Conservation (phyloP, 257 asterid species). For the Handroanthus guayacan region DNA sequence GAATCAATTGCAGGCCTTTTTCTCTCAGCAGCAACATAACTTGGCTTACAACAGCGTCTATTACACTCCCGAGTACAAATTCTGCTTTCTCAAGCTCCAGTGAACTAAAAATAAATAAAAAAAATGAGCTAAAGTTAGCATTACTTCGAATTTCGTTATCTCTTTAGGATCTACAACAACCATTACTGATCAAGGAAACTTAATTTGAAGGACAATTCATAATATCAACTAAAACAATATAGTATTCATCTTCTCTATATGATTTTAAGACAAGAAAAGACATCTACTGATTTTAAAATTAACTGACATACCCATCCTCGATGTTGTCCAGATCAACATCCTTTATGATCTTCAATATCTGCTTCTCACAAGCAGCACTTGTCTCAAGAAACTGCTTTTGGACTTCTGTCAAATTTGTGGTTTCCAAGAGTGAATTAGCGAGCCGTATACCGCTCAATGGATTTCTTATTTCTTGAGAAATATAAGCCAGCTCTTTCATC, state of each 20-base stretch:
- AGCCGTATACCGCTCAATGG: constrained; percentile 79
- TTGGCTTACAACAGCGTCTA: constrained; percentile 94
- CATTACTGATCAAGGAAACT: not conserved
- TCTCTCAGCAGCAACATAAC: constrained; percentile 74
- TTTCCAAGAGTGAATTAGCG: constrained; percentile 71
- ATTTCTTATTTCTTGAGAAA: constrained; percentile 43
- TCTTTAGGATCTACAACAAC: not conserved
- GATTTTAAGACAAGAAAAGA: not conserved
- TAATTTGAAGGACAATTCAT: constrained; percentile 5
- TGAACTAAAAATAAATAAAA: constrained; percentile 49
- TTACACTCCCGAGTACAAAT: constrained; percentile 74
- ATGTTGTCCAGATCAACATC: constrained; percentile 73
- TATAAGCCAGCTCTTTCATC: constrained; percentile 66
- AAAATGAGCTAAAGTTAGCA: constrained; percentile 30
- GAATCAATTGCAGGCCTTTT: constrained; percentile 72
- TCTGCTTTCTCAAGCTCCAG: constrained; percentile 78
- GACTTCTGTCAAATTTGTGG: constrained; percentile 64
- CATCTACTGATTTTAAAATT: constrained; percentile 10
- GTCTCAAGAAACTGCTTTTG: constrained; percentile 84
- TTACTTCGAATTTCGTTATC: not conserved
- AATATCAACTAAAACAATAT: not conserved
- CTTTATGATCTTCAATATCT: constrained; percentile 68
- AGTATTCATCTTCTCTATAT: not conserved
- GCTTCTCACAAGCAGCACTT: constrained; percentile 84
- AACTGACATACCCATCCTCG: constrained; percentile 71